phyloP scores from a whole-genome alignment of 371 early-diverging fungal species.

The Batrachochytrium dendrobatidis region DNA sequence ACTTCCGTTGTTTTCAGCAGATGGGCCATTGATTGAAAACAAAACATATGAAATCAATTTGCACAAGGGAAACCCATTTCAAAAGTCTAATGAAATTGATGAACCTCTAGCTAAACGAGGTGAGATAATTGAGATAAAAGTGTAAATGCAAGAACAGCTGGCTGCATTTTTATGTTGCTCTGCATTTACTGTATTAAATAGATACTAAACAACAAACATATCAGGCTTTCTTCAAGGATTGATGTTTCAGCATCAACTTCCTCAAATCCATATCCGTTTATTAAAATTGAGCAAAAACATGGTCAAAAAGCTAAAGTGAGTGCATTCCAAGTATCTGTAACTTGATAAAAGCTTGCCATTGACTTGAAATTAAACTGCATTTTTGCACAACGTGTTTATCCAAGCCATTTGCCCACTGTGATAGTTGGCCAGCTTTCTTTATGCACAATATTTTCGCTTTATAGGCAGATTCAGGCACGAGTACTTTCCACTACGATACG shows the following conservation, averaged over 20 bases:
- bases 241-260: slow-evolving; percentile 15
- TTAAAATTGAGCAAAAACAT: slow-evolving; percentile 34
- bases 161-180: no score
- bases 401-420: slow-evolving; percentile 32
- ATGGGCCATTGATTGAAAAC: slow-evolving; percentile 36
- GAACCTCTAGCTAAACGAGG: slow-evolving; percentile 7
- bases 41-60: slow-evolving; percentile 37
- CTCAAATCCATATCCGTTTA: slow-evolving; percentile 29
- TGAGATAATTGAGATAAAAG: neutral
- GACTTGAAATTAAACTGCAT: neutral
- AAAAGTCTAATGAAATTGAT: slow-evolving; percentile 9
- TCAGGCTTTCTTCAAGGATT: slow-evolving; percentile 8
- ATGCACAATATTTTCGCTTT: slow-evolving; percentile 26
- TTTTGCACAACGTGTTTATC: neutral
- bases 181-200: no score
- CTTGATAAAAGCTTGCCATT: neutral
- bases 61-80: slow-evolving; percentile 33
- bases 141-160: neutral
- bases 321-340: neutral
- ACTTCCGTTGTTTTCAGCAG: slow-evolving; percentile 36
- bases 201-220: neutral
- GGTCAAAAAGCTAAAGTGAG: slow-evolving; percentile 30
- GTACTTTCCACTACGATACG: slow-evolving; percentile 14
- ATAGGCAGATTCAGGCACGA: slow-evolving; percentile 29
- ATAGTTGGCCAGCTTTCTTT: slow-evolving; percentile 26